phyloP scores from a whole-genome alignment of 495 filamentous ascomycete species.

The Bacidia gigantensis region DNA sequence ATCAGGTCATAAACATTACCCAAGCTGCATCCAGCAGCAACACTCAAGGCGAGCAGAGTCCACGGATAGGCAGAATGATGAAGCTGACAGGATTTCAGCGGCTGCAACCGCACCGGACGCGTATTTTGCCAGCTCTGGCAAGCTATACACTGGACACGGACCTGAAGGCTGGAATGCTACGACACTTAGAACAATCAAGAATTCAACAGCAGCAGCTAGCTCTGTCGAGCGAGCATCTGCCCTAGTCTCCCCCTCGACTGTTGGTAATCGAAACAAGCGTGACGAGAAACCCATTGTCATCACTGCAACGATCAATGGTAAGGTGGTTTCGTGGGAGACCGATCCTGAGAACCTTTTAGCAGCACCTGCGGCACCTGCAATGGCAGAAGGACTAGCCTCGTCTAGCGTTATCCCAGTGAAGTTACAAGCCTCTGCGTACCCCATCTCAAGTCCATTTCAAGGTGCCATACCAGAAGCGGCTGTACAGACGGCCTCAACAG shows the following conservation, averaged over 20 bases:
- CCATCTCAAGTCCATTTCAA: neutral
- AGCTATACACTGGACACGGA: slow-evolving; percentile 8
- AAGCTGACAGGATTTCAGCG: neutral
- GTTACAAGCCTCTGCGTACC: neutral
- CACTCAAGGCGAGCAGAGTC: slow-evolving; percentile 2
- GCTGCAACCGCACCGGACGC: neutral
- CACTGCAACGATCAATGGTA: slow-evolving; percentile 15
- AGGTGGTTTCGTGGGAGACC: slow-evolving; percentile 17
- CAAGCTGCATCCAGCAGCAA: neutral
- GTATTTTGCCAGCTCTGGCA: slow-evolving; percentile 1
- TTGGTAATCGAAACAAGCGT: slow-evolving; percentile 2
- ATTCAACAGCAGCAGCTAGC: neutral
- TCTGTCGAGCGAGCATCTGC: neutral
- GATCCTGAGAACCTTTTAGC: slow-evolving; percentile 3
- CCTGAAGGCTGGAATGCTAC: slow-evolving; percentile 17
- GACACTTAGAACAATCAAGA: slow-evolving; percentile 3
- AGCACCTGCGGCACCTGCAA: neutral
- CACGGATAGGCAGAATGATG: neutral
- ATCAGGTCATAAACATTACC: slow-evolving; percentile 3
- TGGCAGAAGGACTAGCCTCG: neutral
- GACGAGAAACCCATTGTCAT: slow-evolving; percentile 7
- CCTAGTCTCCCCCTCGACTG: neutral
- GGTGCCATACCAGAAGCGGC: neutral
- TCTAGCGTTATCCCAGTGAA: neutral
- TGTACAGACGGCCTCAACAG: neutral